Evolutionary conservation across 2,329 filamentous ascomycete species (phyloP).

Genomic region (Colletotrichum graminicola): DNA sequence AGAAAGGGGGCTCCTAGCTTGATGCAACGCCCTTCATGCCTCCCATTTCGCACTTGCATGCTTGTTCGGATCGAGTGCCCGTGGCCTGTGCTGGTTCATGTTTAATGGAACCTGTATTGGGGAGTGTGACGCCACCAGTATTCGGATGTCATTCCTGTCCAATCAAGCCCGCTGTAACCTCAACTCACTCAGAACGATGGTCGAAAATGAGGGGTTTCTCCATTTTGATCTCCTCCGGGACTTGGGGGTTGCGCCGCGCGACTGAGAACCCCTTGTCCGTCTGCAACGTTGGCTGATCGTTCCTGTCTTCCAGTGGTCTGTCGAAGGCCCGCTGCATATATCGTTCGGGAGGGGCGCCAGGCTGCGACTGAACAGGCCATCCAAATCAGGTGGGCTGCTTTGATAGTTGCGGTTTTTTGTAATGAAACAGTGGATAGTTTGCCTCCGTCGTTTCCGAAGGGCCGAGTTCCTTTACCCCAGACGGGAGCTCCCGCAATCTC

Average conservation of each 20-base stretch:
- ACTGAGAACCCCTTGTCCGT: constrained; percentile 8
- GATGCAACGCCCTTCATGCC: constrained; percentile 26
- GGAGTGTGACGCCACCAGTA: constrained; percentile 10
- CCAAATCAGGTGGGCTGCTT: not conserved
- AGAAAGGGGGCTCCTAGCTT: not conserved
- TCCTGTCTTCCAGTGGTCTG: constrained; percentile 13
- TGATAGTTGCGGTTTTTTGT: not conserved
- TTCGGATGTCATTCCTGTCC: constrained; percentile 9
- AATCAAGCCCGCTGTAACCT: constrained; percentile 10
- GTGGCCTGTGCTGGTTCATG: constrained; percentile 27
- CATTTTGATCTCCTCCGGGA: not conserved
- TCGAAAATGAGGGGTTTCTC: constrained; percentile 22
- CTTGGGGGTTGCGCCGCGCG: constrained; percentile 21
- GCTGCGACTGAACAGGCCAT: not conserved
- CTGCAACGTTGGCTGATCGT: constrained; percentile 37
- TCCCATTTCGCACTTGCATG: constrained; percentile 32
- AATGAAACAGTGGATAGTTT: not conserved
- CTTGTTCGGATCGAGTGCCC: constrained; percentile 34
- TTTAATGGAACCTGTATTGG: constrained; percentile 16
- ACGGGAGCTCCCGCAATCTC: constrained; percentile 36
- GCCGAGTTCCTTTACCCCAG: constrained; percentile 32
- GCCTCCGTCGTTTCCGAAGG: constrained; percentile 40
- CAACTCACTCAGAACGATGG: not conserved
- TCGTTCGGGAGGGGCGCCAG: not conserved
- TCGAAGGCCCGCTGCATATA: not conserved